Base-by-base conservation (phyloP, 495 filamentous ascomycete species). In the Paragyromitra xinjiangensis region DNA sequence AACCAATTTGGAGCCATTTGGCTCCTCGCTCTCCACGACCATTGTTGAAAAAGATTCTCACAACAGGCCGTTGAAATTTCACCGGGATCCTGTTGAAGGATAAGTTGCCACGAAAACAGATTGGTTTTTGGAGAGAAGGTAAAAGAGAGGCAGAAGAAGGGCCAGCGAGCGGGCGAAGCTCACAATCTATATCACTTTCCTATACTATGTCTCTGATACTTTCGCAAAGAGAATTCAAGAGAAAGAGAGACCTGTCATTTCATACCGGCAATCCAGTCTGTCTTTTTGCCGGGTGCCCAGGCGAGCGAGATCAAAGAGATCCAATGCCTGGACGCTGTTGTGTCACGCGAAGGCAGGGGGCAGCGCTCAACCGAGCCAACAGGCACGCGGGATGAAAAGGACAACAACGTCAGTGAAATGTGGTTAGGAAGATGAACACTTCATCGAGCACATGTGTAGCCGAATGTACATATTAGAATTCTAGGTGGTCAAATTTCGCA, bases 21-120 rank as follows among this genome's bases (percentile, higher is more conserved):
- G 61, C 75, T 67, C 65, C 51, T 78, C 74, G 22, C 37, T 59
- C 42, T 71, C 77, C 29, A 53, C 44, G 39, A 37, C 75, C 77
- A 79, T 79, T 63, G 68, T 56, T 65, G 74, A 53, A 79, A 70
- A 40, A 19, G 34, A 16, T 64, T 37, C 50, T 78, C 72, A 58
- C 76, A 50, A 70, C 58, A 61, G 72, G 44, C 29, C 29, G 61
- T 44, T 42, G 24, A 40, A 61, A 9, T 40, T 34, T 26, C 26
- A 40, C 24, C 4, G 39, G 44, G 59, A 48, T 78, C 66, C 51
- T 79, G 75, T 78, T 79, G 74, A 77, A 77, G 74, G 69, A 73
- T 65, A 64, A 53, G 22, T 24, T 65, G 24, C n/a, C 29, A 26
- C 53, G 42, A 48, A 5, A 45, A 64, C 51, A 56, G 73, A 37